Evolutionary conservation across 2,329 filamentous ascomycete species (phyloP).

Genomic region (Fusarium pseudocircinatum): DNA sequence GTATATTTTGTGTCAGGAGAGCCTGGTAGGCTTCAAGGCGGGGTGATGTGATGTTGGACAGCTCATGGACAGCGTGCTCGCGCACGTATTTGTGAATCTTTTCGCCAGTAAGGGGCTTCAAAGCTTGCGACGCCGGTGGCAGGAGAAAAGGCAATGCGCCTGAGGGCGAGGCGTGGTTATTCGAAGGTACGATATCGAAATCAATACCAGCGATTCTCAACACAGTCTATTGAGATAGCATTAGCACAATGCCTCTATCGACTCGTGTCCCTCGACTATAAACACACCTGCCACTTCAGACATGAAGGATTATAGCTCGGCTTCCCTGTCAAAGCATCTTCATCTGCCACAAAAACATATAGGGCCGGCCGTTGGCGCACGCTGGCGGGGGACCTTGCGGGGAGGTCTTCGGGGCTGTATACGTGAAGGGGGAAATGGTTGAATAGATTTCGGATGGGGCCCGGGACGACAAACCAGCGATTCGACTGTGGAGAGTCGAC

Average conservation of each 20-base stretch:
- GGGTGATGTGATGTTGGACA: slow-evolving; percentile 61
- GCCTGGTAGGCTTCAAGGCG: slow-evolving; percentile 80
- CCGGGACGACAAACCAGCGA: slow-evolving; percentile 69
- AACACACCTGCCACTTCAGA: slow-evolving; percentile 90
- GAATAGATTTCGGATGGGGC: slow-evolving; percentile 84
- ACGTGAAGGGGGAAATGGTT: slow-evolving; percentile 81
- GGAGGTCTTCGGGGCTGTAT: slow-evolving; percentile 79
- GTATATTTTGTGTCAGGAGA: slow-evolving; percentile 79
- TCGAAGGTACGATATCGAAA: slow-evolving; percentile 76
- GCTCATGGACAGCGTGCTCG: slow-evolving; percentile 50
- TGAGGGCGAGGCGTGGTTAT: slow-evolving; percentile 91
- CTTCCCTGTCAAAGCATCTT: slow-evolving; percentile 67
- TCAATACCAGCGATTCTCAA: slow-evolving; percentile 78
- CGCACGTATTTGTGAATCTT: slow-evolving; percentile 76
- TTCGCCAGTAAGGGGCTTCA: slow-evolving; percentile 53
- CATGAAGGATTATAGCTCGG: slow-evolving; percentile 93
- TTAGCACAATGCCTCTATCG: background rate
- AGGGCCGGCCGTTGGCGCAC: slow-evolving; percentile 63
- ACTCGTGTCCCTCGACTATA: background rate
- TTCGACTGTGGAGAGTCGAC: slow-evolving; percentile 23
- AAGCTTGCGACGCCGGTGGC: slow-evolving; percentile 54
- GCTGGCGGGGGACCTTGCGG: slow-evolving; percentile 63
- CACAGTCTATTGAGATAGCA: slow-evolving; percentile 69
- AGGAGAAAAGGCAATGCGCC: slow-evolving; percentile 90
- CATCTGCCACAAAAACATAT: slow-evolving; percentile 78